These are phyloP conservation scores for Gigaspora rosea DNA, from an alignment of 192 early-diverging fungal genomes.

Conservation along the genomic window DNA sequence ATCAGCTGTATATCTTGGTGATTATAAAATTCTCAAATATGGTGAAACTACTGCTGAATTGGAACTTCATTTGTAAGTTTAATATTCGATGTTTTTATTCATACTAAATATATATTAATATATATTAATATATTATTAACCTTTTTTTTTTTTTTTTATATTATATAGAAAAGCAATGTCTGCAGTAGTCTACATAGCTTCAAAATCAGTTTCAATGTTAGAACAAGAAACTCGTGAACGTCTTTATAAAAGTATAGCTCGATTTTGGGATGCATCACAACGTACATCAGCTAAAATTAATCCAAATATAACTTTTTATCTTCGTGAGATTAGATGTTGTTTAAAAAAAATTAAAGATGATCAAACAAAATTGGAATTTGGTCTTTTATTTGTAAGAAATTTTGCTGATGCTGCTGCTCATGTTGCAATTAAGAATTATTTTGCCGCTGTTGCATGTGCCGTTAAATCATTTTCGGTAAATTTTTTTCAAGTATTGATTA, in stretches of 20 bases:
- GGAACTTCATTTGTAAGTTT: neutral
- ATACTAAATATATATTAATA: neutral
- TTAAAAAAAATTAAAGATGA: constrained; percentile 3
- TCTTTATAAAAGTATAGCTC: neutral
- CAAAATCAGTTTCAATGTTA: neutral
- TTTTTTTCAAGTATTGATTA: neutral
- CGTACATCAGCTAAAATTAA: neutral
- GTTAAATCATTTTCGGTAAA: neutral
- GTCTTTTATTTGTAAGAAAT: neutral
- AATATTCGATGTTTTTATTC: neutral
- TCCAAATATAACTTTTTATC: neutral
- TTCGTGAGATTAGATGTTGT: constrained; percentile 11
- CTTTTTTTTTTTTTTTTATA: neutral
- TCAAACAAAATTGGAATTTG: neutral
- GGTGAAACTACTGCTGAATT: neutral
- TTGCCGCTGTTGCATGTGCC: neutral
- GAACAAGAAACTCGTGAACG: neutral
- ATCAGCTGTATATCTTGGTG: neutral
- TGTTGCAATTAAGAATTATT: neutral
- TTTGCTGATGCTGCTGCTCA: neutral
- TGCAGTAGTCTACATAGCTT: neutral
- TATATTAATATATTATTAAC: neutral
- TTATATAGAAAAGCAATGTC: neutral
- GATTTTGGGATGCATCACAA: neutral
- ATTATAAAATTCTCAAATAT: neutral